Evolutionary conservation across 129 eudicot genomes (phyloP).

Genomic region (Lactuca saligna): DNA sequence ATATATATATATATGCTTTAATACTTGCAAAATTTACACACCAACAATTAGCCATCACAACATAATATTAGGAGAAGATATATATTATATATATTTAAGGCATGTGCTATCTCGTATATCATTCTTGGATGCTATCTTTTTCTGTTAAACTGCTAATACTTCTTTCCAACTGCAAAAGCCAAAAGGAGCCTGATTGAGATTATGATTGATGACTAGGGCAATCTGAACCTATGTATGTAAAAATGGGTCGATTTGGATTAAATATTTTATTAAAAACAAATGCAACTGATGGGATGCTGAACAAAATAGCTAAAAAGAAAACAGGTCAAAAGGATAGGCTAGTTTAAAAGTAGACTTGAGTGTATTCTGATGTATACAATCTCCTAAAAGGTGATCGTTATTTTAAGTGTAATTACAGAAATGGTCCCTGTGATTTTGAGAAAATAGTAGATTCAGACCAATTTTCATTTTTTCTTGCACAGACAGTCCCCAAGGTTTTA

Average conservation of each 20-base stretch:
- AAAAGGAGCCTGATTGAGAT: neutral
- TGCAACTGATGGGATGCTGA: neutral
- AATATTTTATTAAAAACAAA: neutral
- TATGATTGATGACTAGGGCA: neutral
- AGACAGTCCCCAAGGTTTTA: too few species aligned
- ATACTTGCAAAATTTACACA: slow-evolving; percentile 31
- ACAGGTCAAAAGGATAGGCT: neutral
- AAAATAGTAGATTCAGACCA: neutral
- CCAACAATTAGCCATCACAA: slow-evolving; percentile 9
- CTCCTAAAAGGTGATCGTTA: too few species aligned
- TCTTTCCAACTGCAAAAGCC: slow-evolving; percentile 65
- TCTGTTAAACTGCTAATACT: slow-evolving; percentile 40
- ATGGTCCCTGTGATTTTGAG: neutral
- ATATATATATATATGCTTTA: neutral
- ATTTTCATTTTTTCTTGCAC: too few species aligned
- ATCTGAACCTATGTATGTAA: neutral
- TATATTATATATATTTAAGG: neutral
- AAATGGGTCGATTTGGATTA: neutral
- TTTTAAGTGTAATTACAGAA: too few species aligned
- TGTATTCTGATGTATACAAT: neutral
- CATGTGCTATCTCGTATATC: slow-evolving; percentile 7
- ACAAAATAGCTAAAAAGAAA: neutral
- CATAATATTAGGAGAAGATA: neutral
- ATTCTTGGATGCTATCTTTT: slow-evolving; percentile 41
- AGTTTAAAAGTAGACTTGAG: too few species aligned